Evolutionary conservation across 2,329 filamentous ascomycete genomes (phyloP).

Genomic region (Clarireedia sp.): DNA sequence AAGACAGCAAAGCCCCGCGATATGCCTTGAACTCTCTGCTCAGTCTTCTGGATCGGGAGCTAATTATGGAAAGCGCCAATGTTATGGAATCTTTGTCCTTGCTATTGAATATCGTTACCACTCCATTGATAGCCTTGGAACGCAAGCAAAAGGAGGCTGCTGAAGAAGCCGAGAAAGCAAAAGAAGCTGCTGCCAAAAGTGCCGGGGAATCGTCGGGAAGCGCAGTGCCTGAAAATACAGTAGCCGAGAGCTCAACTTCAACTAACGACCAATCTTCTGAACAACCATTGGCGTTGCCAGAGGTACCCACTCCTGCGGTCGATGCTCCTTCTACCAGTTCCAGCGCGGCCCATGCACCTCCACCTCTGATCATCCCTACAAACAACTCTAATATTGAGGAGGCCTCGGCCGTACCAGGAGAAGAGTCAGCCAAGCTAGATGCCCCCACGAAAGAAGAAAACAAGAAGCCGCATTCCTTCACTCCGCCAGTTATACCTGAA

Average conservation of each 20-base stretch:
- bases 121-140: slow-evolving; percentile 73
- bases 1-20: slow-evolving; percentile 75
- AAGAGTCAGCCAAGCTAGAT: slow-evolving; percentile 22
- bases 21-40: slow-evolving; percentile 90
- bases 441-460: slow-evolving; percentile 24
- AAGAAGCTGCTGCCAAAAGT: slow-evolving; percentile 25
- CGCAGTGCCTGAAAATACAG: slow-evolving; percentile 9
- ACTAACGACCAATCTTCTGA: not conserved
- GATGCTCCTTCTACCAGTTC: not conserved
- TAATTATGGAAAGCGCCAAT: slow-evolving; percentile 93
- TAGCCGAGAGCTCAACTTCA: slow-evolving; percentile 14
- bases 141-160: slow-evolving; percentile 69
- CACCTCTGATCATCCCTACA: not conserved
- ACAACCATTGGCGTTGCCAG: not conserved
- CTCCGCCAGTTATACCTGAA: slow-evolving; percentile 78
- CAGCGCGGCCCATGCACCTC: not conserved
- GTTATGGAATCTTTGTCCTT: slow-evolving; percentile 93
- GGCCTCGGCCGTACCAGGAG: not conserved
- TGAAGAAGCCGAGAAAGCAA: slow-evolving; percentile 43
- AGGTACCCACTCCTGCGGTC: not conserved
- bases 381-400: not conserved
- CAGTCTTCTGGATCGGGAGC: slow-evolving; percentile 78
- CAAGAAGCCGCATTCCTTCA: slow-evolving; percentile 44
- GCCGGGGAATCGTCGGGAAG: slow-evolving; percentile 1
- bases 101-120: slow-evolving; percentile 79